Base-by-base conservation (phyloP, 768 basidiomycete genomes). In the Terana coerulea region DNA sequence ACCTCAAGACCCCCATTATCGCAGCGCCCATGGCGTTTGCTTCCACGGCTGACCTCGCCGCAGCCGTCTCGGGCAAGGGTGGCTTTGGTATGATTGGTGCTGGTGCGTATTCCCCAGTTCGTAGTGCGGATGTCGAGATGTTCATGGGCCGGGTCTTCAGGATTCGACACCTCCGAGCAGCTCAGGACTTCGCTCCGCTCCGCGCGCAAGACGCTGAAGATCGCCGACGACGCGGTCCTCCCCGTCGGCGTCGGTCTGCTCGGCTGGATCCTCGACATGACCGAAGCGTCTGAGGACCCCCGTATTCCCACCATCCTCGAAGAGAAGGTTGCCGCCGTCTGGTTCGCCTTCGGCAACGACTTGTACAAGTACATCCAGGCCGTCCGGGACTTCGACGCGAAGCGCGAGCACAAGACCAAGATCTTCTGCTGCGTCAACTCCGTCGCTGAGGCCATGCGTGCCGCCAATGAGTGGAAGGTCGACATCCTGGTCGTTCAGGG, bases 401-500 rank as follows among this genome's bases (percentile, higher is more conserved):
- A 73, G 30, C 71, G 64, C 36, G 60, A 58, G 28, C 69, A 72
- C 47, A 72, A 61, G 62, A 82, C 83, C 2, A 69, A 76, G 47
- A 70, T 92, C 37, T 86, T 87, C 59, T 73, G 84, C 11, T 84
- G 84, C 61, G 70, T 88, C 24, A 74, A 76, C 36, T 80, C 81
- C 37, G 75, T 78, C 9, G 68, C 80, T 53, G 78, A 86, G 52
- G 86, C 84, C 8, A 66, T 74, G 19, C 55, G 72, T 47, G 90
- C 89, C 19, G 63, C 73, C 19, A 69, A 79, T 29, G 73, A 79
- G 21, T 89, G 84, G 81, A 79, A 83, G 59, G 81, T 74, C 8
- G 91, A 93, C 63, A 78, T 83, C 30, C 65, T 93, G 49, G 82
- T 93, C 17, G 84, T 79, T 1, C 91, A 93, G 79, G 88, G 91